These are phyloP conservation scores for Plasmodium ovale DNA, from an alignment of 169 alveolate genomes.

Conservation along the genomic window DNA sequence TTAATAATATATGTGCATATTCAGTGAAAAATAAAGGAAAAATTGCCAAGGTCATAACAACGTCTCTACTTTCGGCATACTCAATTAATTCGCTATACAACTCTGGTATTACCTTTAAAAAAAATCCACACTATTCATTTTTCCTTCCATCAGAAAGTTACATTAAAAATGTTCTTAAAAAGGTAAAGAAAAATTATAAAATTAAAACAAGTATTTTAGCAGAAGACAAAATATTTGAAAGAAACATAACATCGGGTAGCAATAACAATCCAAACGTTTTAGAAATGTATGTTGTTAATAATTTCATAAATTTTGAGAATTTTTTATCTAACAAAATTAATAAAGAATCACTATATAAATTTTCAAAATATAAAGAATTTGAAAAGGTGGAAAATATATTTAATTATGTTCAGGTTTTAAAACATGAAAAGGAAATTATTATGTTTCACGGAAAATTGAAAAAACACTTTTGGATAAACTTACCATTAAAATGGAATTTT, in stretches of 20 bases:
- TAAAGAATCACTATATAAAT: slow-evolving; percentile 9
- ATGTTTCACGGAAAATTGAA: slow-evolving; percentile 66
- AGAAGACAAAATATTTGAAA: slow-evolving; percentile 35
- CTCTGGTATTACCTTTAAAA: slow-evolving; percentile 60
- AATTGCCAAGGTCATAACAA: slow-evolving; percentile 28
- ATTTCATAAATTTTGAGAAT: slow-evolving; percentile 45
- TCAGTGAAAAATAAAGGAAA: slow-evolving; percentile 38
- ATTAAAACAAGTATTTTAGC: background rate
- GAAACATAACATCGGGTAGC: background rate
- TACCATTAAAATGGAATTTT: slow-evolving; percentile 47
- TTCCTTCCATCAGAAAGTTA: slow-evolving; percentile 54
- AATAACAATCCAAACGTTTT: background rate
- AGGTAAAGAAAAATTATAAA: slow-evolving; percentile 20
- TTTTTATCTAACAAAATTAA: slow-evolving; percentile 34
- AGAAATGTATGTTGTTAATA: slow-evolving; percentile 21
- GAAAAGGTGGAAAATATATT: slow-evolving; percentile 19
- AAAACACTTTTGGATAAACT: slow-evolving; percentile 58
- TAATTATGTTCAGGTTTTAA: slow-evolving; percentile 23
- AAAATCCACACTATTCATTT: slow-evolving; percentile 67
- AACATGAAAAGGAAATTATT: slow-evolving; percentile 25
- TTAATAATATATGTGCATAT: slow-evolving; percentile 43
- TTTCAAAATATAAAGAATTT: slow-evolving; percentile 38
- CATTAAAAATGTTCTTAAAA: slow-evolving; percentile 16
- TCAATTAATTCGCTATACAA: slow-evolving; percentile 55
- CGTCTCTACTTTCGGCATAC: slow-evolving; percentile 55